Evolutionary conservation across 768 basidiomycete genomes (phyloP).

Genomic region (Dictyophora rubrovolvata): DNA sequence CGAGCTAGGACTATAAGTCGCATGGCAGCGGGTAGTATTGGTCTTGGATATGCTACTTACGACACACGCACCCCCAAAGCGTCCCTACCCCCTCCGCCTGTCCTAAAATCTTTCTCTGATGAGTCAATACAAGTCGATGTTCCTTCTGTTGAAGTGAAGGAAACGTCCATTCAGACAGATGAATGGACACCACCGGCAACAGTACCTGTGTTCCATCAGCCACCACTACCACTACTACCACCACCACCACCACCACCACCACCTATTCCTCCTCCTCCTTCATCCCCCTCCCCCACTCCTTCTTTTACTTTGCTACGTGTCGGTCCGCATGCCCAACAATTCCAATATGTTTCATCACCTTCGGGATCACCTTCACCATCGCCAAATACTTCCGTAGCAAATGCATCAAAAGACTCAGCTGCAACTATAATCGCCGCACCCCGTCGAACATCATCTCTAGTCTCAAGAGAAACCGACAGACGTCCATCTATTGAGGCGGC

Average conservation of each 20-base stretch:
- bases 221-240: slow-evolving; percentile 20
- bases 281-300: slow-evolving; percentile 22
- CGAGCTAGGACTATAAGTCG: slow-evolving; percentile 17
- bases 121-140: slow-evolving; percentile 14
- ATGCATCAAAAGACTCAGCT: slow-evolving; percentile 37
- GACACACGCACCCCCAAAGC: neutral
- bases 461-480: slow-evolving; percentile 37
- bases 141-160: slow-evolving; percentile 57
- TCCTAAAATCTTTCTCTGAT: neutral
- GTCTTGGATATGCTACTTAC: slow-evolving; percentile 1
- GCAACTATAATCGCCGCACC: slow-evolving; percentile 31
- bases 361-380: slow-evolving; percentile 26
- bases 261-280: slow-evolving; percentile 15
- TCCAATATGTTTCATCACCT: slow-evolving; percentile 49
- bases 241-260: slow-evolving; percentile 22
- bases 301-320: slow-evolving; percentile 43
- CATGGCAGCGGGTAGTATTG: neutral
- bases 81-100: neutral
- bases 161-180: slow-evolving; percentile 77
- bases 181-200: slow-evolving; percentile 44
- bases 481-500: slow-evolving; percentile 66
- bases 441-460: slow-evolving; percentile 22
- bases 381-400: slow-evolving; percentile 22
- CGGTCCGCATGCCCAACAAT: slow-evolving; percentile 52
- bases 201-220: slow-evolving; percentile 11